Conservation (phyloP, 78 protist species). For the Polysphondylium violaceum region DNA sequence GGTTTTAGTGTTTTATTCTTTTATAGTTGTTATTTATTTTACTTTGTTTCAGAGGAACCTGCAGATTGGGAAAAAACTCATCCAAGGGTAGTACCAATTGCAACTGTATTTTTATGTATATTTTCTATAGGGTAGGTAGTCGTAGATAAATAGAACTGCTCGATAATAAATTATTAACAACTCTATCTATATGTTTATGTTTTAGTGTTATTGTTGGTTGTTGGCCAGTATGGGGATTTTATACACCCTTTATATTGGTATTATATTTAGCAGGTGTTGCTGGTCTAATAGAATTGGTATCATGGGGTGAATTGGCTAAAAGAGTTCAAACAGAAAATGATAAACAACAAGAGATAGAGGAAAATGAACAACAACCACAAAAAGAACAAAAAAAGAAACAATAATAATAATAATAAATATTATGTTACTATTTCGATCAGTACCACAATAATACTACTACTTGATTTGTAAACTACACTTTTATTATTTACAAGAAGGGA, state of each 20-base stretch:
- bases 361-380: not conserved
- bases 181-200: not conserved
- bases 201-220: not conserved
- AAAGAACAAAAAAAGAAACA: not conserved
- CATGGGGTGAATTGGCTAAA: too few species aligned
- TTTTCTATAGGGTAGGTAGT: slow-evolving; percentile 6
- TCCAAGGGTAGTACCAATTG: slow-evolving; percentile 1
- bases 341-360: too few species aligned
- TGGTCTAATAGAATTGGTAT: not conserved
- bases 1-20: not conserved
- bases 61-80: slow-evolving; percentile 9
- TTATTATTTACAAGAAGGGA: too few species aligned
- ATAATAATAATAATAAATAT: too few species aligned
- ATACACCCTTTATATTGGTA: slow-evolving; percentile 6
- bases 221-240: slow-evolving; percentile 28
- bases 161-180: too few species aligned
- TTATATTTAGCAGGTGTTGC: slow-evolving; percentile 10
- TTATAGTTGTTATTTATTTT: slow-evolving; percentile 6
- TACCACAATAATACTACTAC: not conserved
- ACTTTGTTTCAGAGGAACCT: not conserved
- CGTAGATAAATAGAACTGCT: too few species aligned
- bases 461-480: not conserved
- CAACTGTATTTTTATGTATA: slow-evolving; percentile 8
- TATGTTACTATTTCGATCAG: too few species aligned
- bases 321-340: too few species aligned